These are phyloP conservation scores for Aspergillus pseudonomiae DNA, from an alignment of 2,329 filamentous ascomycete genomes.

Conservation along the genomic window DNA sequence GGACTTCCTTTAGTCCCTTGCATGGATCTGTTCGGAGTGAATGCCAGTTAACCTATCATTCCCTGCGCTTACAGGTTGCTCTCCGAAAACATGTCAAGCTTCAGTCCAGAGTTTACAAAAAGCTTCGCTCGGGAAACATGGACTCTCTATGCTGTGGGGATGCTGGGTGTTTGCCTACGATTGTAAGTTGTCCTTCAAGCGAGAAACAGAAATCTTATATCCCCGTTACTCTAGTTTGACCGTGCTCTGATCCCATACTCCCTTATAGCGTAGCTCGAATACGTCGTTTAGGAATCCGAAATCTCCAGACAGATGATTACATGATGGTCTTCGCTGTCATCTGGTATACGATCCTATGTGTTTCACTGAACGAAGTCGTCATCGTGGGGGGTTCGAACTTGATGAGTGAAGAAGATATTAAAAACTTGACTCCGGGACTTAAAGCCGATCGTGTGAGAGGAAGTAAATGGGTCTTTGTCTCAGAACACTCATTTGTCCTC, in stretches of 20 bases:
- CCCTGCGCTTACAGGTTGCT: constrained; percentile 22
- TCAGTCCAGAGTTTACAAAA: constrained; percentile 31
- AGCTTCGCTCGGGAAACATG: constrained; percentile 43
- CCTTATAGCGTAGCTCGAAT: constrained; percentile 40
- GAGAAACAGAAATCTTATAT: constrained; percentile 14
- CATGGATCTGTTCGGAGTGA: constrained; percentile 1
- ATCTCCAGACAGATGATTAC: constrained; percentile 59
- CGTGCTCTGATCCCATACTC: constrained; percentile 3
- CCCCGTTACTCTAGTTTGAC: neutral
- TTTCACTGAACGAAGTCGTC: constrained; percentile 58
- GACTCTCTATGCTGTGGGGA: constrained; percentile 44
- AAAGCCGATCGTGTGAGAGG: constrained; percentile 51
- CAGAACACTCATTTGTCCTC: constrained; percentile 65
- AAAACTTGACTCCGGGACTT: constrained; percentile 50
- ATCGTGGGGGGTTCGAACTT: constrained; percentile 62
- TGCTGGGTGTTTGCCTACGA: constrained; percentile 40
- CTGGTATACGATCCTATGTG: constrained; percentile 59
- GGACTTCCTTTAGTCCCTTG: constrained; percentile 2
- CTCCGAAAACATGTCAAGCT: constrained; percentile 31
- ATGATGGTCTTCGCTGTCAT: constrained; percentile 59
- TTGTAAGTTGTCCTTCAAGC: constrained; percentile 37
- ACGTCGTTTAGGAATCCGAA: constrained; percentile 49
- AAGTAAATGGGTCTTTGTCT: constrained; percentile 65
- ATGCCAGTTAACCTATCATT: constrained; percentile 14
- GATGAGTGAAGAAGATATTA: constrained; percentile 53